Evolutionary conservation across 2,329 filamentous ascomycete genomes (phyloP).

Genomic region (Penicillium sp.): DNA sequence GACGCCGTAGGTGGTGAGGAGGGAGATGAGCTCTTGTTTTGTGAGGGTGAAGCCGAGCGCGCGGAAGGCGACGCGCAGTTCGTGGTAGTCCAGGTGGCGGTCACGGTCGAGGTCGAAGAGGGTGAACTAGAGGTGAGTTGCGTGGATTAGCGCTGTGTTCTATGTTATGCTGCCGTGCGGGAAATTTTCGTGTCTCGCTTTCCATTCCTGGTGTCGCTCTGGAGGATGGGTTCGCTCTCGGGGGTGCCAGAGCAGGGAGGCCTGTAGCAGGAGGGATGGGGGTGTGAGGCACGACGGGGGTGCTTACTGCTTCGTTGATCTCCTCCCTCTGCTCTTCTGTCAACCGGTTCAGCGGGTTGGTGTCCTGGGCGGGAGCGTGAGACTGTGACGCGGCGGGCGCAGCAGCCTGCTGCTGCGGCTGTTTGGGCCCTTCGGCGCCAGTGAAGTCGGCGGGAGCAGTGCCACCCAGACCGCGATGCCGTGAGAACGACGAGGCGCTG

Average conservation of each 20-base stretch:
- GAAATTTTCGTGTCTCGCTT: no score
- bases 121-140: slow-evolving; percentile 61
- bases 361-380: slow-evolving; percentile 47
- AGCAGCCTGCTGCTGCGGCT: slow-evolving; percentile 30
- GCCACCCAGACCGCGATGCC: slow-evolving; percentile 36
- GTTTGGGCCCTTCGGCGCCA: slow-evolving; percentile 27
- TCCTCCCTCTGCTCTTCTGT: slow-evolving; percentile 89
- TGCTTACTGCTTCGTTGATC: slow-evolving; percentile 82
- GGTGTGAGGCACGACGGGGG: slow-evolving; percentile 19
- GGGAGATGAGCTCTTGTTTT: slow-evolving; percentile 76
- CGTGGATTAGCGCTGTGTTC: background rate
- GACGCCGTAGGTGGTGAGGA: slow-evolving; percentile 78
- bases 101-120: slow-evolving; percentile 98
- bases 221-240: no score
- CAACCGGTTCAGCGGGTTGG: slow-evolving; percentile 56
- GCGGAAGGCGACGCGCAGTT: slow-evolving; percentile 93
- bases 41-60: slow-evolving; percentile 90
- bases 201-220: no score
- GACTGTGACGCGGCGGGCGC: slow-evolving; percentile 40
- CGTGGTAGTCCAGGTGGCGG: slow-evolving; percentile 91
- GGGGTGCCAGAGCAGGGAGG: background rate
- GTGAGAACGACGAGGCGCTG: slow-evolving; percentile 44
- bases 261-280: background rate
- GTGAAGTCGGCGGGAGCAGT: slow-evolving; percentile 28
- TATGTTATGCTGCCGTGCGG: background rate